A percentile compares a stretch with the other conserved stretches of the same genome.
Evolutionary conservation across 257 asterid genomes (phyloP).

Genomic region (Nicotiana otophora): DNA sequence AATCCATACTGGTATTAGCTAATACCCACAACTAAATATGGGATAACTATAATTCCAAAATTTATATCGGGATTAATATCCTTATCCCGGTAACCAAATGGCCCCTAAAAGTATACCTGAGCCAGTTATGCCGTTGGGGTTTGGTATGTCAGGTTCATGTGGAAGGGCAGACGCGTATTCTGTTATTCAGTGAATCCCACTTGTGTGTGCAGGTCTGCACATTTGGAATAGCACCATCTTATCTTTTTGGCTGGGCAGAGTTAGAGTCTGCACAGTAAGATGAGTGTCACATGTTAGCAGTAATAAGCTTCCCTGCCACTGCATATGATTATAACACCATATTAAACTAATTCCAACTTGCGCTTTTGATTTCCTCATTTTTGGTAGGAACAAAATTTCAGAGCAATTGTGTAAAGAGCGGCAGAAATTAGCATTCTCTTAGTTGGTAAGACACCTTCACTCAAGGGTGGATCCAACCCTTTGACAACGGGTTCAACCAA

Average conservation of each 20-base stretch:
- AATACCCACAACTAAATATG: too few relatives aligned
- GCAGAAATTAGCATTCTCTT: background rate
- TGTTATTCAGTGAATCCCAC: background rate
- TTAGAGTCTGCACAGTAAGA: background rate
- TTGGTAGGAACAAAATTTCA: background rate
- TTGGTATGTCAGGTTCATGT: background rate
- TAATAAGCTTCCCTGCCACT: background rate
- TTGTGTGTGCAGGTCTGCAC: background rate
- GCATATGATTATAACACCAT: background rate
- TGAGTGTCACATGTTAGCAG: background rate
- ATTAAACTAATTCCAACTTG: slow-evolving; percentile 1
- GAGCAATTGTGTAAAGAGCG: background rate
- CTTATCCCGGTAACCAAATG: too few relatives aligned
- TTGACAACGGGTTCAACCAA: background rate
- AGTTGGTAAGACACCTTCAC: background rate
- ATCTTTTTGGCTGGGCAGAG: background rate
- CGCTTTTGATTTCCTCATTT: background rate
- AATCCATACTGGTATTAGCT: too few relatives aligned
- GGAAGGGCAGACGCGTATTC: background rate
- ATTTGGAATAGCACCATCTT: background rate
- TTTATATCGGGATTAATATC: too few relatives aligned
- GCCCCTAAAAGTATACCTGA: background rate
- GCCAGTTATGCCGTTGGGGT: background rate
- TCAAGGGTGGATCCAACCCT: too few relatives aligned
- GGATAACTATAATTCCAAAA: too few relatives aligned